These are phyloP conservation scores for Zygosaccharomyces lentus DNA, from an alignment of 805 yeast genomes.

Conservation along the genomic window DNA sequence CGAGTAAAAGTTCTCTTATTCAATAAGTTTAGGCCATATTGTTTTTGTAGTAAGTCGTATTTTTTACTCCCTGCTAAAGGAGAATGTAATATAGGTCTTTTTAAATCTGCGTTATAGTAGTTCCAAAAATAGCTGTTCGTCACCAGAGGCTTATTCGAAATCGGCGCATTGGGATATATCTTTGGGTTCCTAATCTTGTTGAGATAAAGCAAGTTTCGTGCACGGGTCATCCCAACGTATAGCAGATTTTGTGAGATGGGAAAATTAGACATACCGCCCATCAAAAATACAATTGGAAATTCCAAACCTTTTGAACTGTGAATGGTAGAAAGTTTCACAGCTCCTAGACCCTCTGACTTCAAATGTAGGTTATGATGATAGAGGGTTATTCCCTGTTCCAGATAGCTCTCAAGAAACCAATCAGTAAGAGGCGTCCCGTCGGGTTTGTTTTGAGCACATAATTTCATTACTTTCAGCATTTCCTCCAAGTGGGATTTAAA, in stretches of 20 bases:
- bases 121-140: conserved; percentile 27
- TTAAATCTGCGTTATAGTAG: conserved; percentile 28
- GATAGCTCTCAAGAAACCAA: conserved; percentile 35
- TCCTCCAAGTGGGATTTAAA: conserved; percentile 33
- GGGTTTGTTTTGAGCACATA: conserved; percentile 27
- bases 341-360: conserved; percentile 11
- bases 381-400: conserved; percentile 22
- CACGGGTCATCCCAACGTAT: conserved; percentile 68
- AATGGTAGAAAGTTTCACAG: conserved; percentile 58
- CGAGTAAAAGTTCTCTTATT: conserved; percentile 6
- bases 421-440: conserved; percentile 24
- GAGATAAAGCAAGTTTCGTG: conserved; percentile 39
- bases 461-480: conserved; percentile 37
- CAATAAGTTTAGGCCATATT: conserved; percentile 11
- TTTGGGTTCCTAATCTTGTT: conserved; percentile 19
- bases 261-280: conserved; percentile 19
- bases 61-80: not conserved
- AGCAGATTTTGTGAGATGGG: conserved; percentile 41
- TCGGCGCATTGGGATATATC: not conserved
- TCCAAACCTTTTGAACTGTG: conserved; percentile 75
- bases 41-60: conserved; percentile 12
- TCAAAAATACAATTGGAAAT: conserved; percentile 61
- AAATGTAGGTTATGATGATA: conserved; percentile 7
- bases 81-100: conserved; percentile 1
- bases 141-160: not conserved